phyloP scores from a whole-genome alignment of 2,329 filamentous ascomycete genomes.

The Trichoderma hamatum region DNA sequence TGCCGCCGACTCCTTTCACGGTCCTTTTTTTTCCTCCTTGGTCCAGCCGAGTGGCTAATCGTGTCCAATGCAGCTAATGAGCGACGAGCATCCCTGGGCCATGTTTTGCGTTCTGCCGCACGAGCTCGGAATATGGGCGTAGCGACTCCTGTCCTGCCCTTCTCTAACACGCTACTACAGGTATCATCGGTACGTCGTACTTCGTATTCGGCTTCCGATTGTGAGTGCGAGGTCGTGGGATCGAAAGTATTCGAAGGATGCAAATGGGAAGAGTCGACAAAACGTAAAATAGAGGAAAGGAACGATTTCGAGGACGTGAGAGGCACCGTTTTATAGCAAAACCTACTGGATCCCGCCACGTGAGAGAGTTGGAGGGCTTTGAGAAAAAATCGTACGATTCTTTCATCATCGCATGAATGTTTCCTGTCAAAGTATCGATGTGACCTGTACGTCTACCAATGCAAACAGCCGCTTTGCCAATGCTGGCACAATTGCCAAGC shows the following conservation, averaged over 20 bases:
- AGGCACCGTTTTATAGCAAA: slow-evolving; percentile 16
- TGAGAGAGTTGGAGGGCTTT: not conserved
- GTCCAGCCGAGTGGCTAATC: not conserved
- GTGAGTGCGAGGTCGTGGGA: not conserved
- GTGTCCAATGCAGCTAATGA: not conserved
- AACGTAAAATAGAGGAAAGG: not conserved
- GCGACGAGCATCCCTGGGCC: not conserved
- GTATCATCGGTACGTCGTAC: not conserved
- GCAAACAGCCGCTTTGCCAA: slow-evolving; percentile 8
- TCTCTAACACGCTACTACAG: slow-evolving; percentile 10
- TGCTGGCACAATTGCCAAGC: not conserved
- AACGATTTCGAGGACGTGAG: not conserved
- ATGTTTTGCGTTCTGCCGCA: slow-evolving; percentile 19
- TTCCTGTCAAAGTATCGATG: slow-evolving; percentile 13
- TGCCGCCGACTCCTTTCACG: not conserved
- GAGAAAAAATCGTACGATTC: slow-evolving; percentile 25
- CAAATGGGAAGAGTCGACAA: not conserved
- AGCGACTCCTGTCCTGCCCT: not conserved
- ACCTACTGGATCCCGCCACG: slow-evolving; percentile 13
- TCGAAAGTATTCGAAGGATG: not conserved
- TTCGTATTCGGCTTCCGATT: slow-evolving; percentile 1
- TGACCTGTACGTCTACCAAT: slow-evolving; percentile 7
- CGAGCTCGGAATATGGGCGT: not conserved
- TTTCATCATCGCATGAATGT: slow-evolving; percentile 25
- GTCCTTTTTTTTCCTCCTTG: not conserved